phyloP scores from a whole-genome alignment of 192 early-diverging fungal species.

The Jimgerdemannia flammicorona region DNA sequence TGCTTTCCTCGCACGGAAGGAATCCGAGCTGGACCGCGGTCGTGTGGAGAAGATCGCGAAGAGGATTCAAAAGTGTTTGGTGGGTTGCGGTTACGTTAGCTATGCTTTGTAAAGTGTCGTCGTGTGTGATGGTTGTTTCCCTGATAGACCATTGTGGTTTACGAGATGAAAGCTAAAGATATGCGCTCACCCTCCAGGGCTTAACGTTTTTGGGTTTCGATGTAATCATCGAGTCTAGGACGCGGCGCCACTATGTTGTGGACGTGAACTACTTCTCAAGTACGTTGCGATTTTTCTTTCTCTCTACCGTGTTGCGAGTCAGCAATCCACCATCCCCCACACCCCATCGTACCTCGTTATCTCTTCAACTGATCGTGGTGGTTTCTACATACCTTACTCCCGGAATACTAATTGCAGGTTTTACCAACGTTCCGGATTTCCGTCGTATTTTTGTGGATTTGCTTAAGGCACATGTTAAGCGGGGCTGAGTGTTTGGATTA shows the following conservation, averaged over 20 bases:
- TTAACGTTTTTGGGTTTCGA: constrained; percentile 40
- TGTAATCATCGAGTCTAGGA: constrained; percentile 19
- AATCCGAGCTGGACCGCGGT: constrained; percentile 15
- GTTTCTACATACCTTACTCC: too few species aligned
- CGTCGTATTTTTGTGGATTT: constrained; percentile 15
- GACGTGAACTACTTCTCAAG: constrained; percentile 40
- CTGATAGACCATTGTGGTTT: too few species aligned
- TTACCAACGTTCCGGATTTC: constrained; percentile 14
- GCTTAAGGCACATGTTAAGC: background rate
- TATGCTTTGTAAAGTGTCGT: too few species aligned
- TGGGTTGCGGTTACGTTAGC: too few species aligned
- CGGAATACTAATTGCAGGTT: background rate
- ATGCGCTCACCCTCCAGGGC: constrained; percentile 4
- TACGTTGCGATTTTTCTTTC: constrained; percentile 8
- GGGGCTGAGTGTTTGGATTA: too few species aligned
- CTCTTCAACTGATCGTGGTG: too few species aligned
- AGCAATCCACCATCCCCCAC: background rate
- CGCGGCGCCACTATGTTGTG: constrained; percentile 24
- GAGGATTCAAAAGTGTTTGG: constrained; percentile 16
- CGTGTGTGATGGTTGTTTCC: too few species aligned
- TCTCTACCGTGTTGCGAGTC: background rate
- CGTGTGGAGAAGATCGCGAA: constrained; percentile 21
- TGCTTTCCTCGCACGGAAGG: constrained; percentile 10
- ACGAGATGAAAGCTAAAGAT: too few species aligned
- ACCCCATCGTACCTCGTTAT: too few species aligned